Percentiles rank a stretch among this genome's conserved stretches.
Evolutionary conservation across 1,284 basidiomycete genomes (phyloP).

Genomic region (Gymnopus androsaceus): DNA sequence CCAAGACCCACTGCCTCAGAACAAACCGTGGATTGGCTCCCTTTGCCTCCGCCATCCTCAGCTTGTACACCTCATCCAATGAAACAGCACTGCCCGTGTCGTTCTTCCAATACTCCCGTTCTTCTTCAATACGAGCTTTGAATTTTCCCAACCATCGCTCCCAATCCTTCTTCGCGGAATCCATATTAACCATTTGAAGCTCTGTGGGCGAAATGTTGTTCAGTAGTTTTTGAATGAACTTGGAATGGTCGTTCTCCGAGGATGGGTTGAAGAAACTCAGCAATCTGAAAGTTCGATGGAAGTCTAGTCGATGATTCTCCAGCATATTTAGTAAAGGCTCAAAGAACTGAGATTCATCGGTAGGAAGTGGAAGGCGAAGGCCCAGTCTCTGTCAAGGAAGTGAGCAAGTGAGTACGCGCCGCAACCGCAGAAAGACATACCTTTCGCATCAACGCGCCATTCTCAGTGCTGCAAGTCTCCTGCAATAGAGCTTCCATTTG

Average conservation of each 20-base stretch:
- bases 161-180: slow-evolving; percentile 50
- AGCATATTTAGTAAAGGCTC: slow-evolving; percentile 72
- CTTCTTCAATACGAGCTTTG: slow-evolving; percentile 59
- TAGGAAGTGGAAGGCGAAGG: slow-evolving; percentile 51
- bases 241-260: slow-evolving; percentile 20
- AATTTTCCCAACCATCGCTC: slow-evolving; percentile 71
- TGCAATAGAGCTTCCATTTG: slow-evolving; percentile 63
- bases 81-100: slow-evolving; percentile 24
- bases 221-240: slow-evolving; percentile 56
- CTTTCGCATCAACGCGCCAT: slow-evolving; percentile 67
- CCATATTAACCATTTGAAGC: slow-evolving; percentile 41
- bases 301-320: slow-evolving; percentile 74
- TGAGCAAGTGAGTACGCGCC: neutral
- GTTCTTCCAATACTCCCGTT: slow-evolving; percentile 43
- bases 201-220: slow-evolving; percentile 41
- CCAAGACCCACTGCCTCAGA: slow-evolving; percentile 89
- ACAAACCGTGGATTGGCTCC: slow-evolving; percentile 85
- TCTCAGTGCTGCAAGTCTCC: slow-evolving; percentile 58
- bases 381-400: slow-evolving; percentile 65
- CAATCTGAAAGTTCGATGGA: slow-evolving; percentile 78
- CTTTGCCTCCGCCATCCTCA: slow-evolving; percentile 47
- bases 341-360: slow-evolving; percentile 63
- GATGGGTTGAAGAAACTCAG: slow-evolving; percentile 67
- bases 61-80: slow-evolving; percentile 36
- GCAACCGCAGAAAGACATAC: slow-evolving; percentile 40